Evolutionary conservation across 2,329 filamentous ascomycete species (phyloP), one percentile per base, ranked within the genome.

Genomic region (Mycosphaerelloides madeirae): DNA sequence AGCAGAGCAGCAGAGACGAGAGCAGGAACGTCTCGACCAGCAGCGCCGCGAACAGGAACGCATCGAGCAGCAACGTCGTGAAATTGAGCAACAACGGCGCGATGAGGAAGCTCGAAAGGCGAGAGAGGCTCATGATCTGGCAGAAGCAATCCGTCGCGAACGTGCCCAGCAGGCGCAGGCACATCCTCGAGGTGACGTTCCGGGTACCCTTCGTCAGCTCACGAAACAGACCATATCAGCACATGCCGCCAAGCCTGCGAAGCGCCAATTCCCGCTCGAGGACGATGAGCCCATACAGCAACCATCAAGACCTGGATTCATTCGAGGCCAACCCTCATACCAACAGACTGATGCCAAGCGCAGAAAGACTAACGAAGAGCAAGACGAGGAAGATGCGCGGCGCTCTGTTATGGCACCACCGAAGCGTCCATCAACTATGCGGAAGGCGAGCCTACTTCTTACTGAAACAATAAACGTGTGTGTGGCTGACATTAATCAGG

Each of bases 361-460:
- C 45, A 79, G 88, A 54, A 84, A 84, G 62, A 93, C 84, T 41
- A 81, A 84, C 32, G 85, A 91, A 40, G 78, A 81, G 45, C 77
- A 80, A 43, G 65, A 71, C 31, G 81, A 87, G 51, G 68, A 75
- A 36, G 74, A 74, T 59, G 74, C 80, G 44, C 76, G 79, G 35
- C 76, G 80, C 43, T 79, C 76, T 37, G 77, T 90, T 57, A 93
- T 90, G 71, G 86, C 84, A 12, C 87, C 88, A 41, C 88, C 89
- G 5, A 87, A 94, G 55, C 81, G 90, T 46, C 87, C 89, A 49
- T 94, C 87, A 2, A 83, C 77, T 38, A 76, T 80, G 60, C 76
- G 78, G 58, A 90, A 88, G 78, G 83, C 87, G 69, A 68, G 72
- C 48, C 9, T 9, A 25, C 9, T 9, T 25, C 22, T 25, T 25